Evolutionary conservation across 2,329 filamentous ascomycete genomes (phyloP).

Genomic region (Plectosphaerella plurivora): DNA sequence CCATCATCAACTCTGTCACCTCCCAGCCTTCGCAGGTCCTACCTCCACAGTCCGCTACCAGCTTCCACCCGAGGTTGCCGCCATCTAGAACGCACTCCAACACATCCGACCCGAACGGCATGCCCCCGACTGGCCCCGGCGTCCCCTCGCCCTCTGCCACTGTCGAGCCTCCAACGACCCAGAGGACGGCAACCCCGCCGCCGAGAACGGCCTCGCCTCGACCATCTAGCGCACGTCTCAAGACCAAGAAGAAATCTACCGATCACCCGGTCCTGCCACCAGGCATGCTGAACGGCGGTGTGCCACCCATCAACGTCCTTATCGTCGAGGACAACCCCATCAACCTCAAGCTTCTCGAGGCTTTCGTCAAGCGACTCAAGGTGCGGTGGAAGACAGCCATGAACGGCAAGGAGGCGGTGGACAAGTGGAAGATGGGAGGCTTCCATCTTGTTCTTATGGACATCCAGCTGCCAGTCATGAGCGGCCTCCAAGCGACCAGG

Average conservation of each 20-base stretch:
- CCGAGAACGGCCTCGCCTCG: conserved; percentile 45
- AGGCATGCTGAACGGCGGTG: conserved; percentile 70
- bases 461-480: conserved; percentile 96
- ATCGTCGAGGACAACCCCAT: conserved; percentile 99
- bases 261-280: conserved; percentile 46
- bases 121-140: conserved; percentile 45
- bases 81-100: conserved; percentile 55
- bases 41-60: conserved; percentile 30
- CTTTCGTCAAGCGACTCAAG: conserved; percentile 92
- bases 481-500: conserved; percentile 86
- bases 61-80: conserved; percentile 33
- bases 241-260: conserved; percentile 50
- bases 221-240: conserved; percentile 35
- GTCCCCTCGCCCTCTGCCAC: conserved; percentile 44
- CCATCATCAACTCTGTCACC: conserved; percentile 49
- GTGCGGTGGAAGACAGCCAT: conserved; percentile 97
- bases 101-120: conserved; percentile 47
- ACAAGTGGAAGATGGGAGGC: conserved; percentile 86
- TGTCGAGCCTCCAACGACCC: conserved; percentile 38
- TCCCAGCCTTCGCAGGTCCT: conserved; percentile 30
- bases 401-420: conserved; percentile 89
- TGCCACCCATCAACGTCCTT: conserved; percentile 93
- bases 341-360: conserved; percentile 88
- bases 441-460: conserved; percentile 98
- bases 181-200: conserved; percentile 52